Conservation (phyloP, 371 early-diverging fungal species). For the Lichtheimia ramosa region DNA sequence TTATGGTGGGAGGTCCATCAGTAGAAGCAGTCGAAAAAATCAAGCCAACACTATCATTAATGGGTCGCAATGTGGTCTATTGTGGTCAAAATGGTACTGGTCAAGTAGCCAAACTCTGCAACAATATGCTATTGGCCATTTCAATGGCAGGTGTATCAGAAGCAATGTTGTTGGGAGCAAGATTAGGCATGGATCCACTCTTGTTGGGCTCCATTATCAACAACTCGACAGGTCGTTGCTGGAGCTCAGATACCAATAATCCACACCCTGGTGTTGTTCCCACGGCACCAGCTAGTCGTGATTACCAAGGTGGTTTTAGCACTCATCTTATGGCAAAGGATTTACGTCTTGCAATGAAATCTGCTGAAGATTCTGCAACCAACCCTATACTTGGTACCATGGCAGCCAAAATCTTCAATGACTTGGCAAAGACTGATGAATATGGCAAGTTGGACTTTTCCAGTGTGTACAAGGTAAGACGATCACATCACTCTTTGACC, state of each 20-base stretch:
- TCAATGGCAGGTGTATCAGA: constrained; percentile 94
- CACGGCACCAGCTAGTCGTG: constrained; percentile 81
- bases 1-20: constrained; percentile 91
- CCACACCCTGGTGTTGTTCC: constrained; percentile 87
- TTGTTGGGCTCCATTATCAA: constrained; percentile 86
- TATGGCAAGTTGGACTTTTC: constrained; percentile 74
- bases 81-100: constrained; percentile 91
- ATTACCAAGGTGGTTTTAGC: constrained; percentile 92
- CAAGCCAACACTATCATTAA: constrained; percentile 67
- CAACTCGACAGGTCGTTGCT: constrained; percentile 87
- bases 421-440: constrained; percentile 55
- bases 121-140: constrained; percentile 95
- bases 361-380: constrained; percentile 78
- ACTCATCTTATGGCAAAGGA: constrained; percentile 93
- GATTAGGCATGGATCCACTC: constrained; percentile 89
- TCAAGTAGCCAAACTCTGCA: constrained; percentile 95
- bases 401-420: constrained; percentile 80
- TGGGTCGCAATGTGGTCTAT: constrained; percentile 95
- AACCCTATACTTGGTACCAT: constrained; percentile 75
- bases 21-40: constrained; percentile 61
- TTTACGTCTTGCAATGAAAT: constrained; percentile 85
- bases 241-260: constrained; percentile 91
- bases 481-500: neutral
- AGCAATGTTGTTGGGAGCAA: constrained; percentile 86
- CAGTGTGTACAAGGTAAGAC: constrained; percentile 65